Conservation (phyloP, 306 rosid genomes). For the Hippophae tibetana region DNA sequence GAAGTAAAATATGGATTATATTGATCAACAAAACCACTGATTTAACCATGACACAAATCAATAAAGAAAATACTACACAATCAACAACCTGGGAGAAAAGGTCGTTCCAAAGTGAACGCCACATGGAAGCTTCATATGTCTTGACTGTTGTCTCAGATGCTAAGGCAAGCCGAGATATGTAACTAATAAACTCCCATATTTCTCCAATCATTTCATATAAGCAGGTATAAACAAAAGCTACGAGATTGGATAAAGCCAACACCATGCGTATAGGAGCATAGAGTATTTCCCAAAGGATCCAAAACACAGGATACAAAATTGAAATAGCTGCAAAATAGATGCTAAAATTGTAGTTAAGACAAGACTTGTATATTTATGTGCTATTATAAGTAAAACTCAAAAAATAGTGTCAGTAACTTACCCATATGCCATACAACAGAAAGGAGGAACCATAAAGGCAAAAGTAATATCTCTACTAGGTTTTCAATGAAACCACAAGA, state of each 20-base stretch:
- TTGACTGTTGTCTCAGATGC: constrained; percentile 57
- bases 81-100: constrained; percentile 76
- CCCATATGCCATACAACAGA: constrained; percentile 50
- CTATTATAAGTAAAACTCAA: constrained; percentile 3
- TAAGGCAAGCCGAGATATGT: constrained; percentile 53
- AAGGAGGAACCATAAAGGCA: constrained; percentile 57
- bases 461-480: constrained; percentile 45
- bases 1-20: constrained; percentile 17
- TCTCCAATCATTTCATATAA: constrained; percentile 33
- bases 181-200: constrained; percentile 42
- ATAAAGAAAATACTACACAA: constrained; percentile 6
- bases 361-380: constrained; percentile 1
- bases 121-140: constrained; percentile 59
- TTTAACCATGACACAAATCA: constrained; percentile 4
- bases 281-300: constrained; percentile 58
- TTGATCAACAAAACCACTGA: constrained; percentile 19
- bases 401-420: constrained; percentile 36
- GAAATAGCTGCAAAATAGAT: constrained; percentile 45
- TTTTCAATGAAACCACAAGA: constrained; percentile 40
- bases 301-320: constrained; percentile 52
- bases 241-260: constrained; percentile 31
- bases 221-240: constrained; percentile 30
- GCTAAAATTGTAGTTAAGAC: constrained; percentile 19
- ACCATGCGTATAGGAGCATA: constrained; percentile 63
- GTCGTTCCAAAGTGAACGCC: constrained; percentile 90